Conservation (phyloP, 1,284 basidiomycete species). For the Heimioporus punctisporus region DNA sequence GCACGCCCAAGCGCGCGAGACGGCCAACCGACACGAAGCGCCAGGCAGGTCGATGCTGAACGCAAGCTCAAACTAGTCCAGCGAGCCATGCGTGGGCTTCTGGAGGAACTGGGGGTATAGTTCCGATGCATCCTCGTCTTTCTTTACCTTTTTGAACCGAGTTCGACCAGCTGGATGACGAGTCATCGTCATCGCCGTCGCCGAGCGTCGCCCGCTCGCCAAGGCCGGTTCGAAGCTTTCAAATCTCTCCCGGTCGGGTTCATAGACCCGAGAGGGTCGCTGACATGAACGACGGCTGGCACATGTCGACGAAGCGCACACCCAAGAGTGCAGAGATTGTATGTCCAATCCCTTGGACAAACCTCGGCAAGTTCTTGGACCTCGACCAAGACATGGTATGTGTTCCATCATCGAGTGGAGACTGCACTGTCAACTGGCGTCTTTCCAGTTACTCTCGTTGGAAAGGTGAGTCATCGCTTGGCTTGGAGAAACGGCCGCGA, state of each 20-base stretch:
- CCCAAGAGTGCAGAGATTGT: slow-evolving; percentile 29
- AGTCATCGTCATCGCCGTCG: not conserved
- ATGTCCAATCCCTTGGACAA: slow-evolving; percentile 30
- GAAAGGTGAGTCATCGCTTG: slow-evolving; percentile 23
- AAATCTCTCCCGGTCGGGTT: slow-evolving; percentile 10
- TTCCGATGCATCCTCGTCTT: not conserved
- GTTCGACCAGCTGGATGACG: slow-evolving; percentile 25
- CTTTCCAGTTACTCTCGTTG: slow-evolving; percentile 30
- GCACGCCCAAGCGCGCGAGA: slow-evolving; percentile 1
- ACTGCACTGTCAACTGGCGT: not conserved
- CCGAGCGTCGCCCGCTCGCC: slow-evolving; percentile 12
- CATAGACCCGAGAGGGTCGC: slow-evolving; percentile 6
- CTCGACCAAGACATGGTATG: slow-evolving; percentile 31
- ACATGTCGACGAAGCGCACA: slow-evolving; percentile 26
- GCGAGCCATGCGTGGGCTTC: slow-evolving; percentile 40
- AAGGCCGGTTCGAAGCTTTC: slow-evolving; percentile 3
- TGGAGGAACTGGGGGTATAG: slow-evolving; percentile 42
- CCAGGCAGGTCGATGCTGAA: slow-evolving; percentile 30
- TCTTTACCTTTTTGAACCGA: slow-evolving; percentile 8
- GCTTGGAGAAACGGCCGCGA: not conserved
- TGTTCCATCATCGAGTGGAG: not conserved
- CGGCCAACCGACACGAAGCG: slow-evolving; percentile 6
- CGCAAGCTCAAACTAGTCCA: slow-evolving; percentile 40
- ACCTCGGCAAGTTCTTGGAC: slow-evolving; percentile 15
- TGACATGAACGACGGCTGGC: slow-evolving; percentile 24